These are phyloP conservation scores for Entoloma clypeatum DNA, from an alignment of 1,284 basidiomycete species.

Conservation along the genomic window DNA sequence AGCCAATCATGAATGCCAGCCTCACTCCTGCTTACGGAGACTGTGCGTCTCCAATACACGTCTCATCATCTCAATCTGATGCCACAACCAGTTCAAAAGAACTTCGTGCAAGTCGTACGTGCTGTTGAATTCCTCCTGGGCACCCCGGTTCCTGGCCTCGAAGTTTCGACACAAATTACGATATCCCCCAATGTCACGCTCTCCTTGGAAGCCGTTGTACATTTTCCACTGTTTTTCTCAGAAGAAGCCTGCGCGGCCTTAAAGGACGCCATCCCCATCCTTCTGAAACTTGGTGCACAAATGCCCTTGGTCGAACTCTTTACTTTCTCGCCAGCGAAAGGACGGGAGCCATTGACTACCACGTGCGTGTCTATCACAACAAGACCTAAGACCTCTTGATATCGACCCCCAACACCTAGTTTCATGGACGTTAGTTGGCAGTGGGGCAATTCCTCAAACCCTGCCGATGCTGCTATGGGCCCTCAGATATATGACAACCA, in stretches of 20 bases:
- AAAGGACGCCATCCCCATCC: constrained; percentile 43
- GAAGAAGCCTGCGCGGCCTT: constrained; percentile 45
- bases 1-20: constrained; percentile 65
- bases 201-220: constrained; percentile 33
- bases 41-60: constrained; percentile 39
- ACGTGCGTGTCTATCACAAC: no score
- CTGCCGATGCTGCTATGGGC: constrained; percentile 61
- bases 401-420: constrained; percentile 31
- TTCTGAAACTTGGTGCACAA: constrained; percentile 39
- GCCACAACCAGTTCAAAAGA: constrained; percentile 52
- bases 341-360: constrained; percentile 41
- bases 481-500: constrained; percentile 77
- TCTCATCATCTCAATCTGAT: background rate
- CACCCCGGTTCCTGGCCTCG: constrained; percentile 31
- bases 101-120: constrained; percentile 66
- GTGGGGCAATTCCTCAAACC: constrained; percentile 60
- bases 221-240: constrained; percentile 34
- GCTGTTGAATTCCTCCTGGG: constrained; percentile 61
- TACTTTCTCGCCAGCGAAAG: constrained; percentile 12
- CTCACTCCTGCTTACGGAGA: constrained; percentile 64
- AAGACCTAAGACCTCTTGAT: no score
- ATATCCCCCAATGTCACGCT: constrained; percentile 43
- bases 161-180: constrained; percentile 10
- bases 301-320: constrained; percentile 27
- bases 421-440: constrained; percentile 82